Conservation (phyloP, 768 basidiomycete genomes). For the Hirschioporus abietinus region DNA sequence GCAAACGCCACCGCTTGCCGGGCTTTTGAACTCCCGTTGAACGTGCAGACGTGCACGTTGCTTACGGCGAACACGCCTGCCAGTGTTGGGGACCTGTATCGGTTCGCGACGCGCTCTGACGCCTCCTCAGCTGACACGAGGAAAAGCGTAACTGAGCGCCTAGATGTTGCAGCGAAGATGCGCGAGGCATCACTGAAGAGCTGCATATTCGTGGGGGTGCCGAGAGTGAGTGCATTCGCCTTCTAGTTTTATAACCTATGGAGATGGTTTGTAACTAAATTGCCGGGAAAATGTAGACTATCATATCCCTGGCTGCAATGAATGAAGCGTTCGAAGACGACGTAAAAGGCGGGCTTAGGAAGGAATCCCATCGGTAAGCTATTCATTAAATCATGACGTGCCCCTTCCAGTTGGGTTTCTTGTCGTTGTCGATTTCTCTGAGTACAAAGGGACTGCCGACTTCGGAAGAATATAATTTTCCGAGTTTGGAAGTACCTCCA, state of each 20-base stretch:
- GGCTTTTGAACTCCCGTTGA: constrained; percentile 13
- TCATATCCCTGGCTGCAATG: constrained; percentile 74
- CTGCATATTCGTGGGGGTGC: constrained; percentile 83
- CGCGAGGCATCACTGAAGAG: constrained; percentile 88
- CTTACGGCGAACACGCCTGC: constrained; percentile 79
- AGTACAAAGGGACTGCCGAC: neutral
- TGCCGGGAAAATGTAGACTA: constrained; percentile 47
- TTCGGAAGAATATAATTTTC: neutral
- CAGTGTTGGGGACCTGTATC: constrained; percentile 75
- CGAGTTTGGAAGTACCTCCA: constrained; percentile 1
- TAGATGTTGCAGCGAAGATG: constrained; percentile 78
- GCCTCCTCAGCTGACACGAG: constrained; percentile 35
- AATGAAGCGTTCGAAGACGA: constrained; percentile 76
- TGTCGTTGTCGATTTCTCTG: neutral
- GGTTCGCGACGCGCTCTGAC: constrained; percentile 57
- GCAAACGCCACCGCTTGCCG: neutral
- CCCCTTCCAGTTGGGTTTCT: neutral
- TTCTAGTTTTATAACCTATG: constrained; percentile 1
- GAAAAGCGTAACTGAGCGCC: constrained; percentile 45
- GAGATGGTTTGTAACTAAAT: neutral
- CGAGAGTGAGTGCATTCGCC: constrained; percentile 51
- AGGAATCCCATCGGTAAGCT: constrained; percentile 57
- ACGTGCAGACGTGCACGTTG: constrained; percentile 70
- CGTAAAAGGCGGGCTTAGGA: constrained; percentile 67
- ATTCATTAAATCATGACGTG: constrained; percentile 12